These are phyloP conservation scores for Daedaleopsis nitida DNA, from an alignment of 768 basidiomycete genomes.

Conservation along the genomic window DNA sequence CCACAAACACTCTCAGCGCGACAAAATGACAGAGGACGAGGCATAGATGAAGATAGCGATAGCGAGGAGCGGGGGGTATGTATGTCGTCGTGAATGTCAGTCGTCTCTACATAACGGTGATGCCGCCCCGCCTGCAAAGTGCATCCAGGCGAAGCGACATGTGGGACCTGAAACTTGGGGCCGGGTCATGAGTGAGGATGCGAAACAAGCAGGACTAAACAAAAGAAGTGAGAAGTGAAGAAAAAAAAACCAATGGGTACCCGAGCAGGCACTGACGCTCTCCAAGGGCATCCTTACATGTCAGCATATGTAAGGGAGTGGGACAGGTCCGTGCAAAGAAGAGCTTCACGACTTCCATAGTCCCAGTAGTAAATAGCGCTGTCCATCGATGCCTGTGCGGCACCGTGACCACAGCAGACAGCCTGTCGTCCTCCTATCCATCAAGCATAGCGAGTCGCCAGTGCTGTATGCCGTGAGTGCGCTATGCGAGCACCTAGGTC, in stretches of 20 bases:
- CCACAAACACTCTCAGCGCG: no score
- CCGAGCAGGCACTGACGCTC: slow-evolving; percentile 1
- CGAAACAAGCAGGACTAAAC: background rate
- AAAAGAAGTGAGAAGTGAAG: background rate
- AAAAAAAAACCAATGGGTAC: slow-evolving; percentile 1
- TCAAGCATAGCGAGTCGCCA: background rate
- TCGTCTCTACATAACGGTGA: background rate
- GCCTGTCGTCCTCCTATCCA: background rate
- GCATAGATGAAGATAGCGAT: no score
- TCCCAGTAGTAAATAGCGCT: background rate
- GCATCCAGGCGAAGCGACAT: no score
- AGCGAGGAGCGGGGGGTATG: no score
- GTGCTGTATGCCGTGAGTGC: background rate
- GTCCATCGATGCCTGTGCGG: background rate
- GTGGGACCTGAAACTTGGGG: no score
- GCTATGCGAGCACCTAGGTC: background rate
- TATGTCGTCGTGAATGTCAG: no score
- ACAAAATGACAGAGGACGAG: no score
- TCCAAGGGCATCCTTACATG: slow-evolving; percentile 7
- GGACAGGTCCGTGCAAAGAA: background rate
- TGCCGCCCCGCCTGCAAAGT: no score
- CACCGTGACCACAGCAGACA: background rate
- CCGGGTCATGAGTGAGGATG: no score
- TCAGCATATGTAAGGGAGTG: slow-evolving; percentile 1
- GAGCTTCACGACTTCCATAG: background rate